These are phyloP conservation scores for Przewalskia tangutica DNA, from an alignment of 257 asterid genomes.

Conservation along the genomic window DNA sequence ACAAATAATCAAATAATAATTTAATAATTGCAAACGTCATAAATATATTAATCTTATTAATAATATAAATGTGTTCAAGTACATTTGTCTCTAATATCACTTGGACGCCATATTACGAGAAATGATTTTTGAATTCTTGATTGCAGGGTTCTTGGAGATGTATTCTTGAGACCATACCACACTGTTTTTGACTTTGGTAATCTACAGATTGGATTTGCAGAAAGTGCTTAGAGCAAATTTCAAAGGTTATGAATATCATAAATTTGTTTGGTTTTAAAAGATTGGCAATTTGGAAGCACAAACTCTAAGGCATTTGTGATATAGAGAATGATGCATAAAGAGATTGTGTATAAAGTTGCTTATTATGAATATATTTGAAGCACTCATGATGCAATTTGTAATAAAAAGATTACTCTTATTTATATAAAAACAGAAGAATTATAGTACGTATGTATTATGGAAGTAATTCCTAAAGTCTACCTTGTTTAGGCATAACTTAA, in stretches of 20 bases:
- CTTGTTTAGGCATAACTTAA: too few relatives aligned
- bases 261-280: neutral
- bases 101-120: neutral
- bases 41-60: too few relatives aligned
- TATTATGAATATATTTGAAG: neutral
- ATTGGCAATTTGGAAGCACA: neutral
- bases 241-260: neutral
- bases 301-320: neutral
- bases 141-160: conserved; percentile 27
- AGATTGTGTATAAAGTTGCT: neutral
- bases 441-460: too few relatives aligned
- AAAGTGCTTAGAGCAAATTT: conserved; percentile 1
- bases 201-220: conserved; percentile 21
- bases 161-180: conserved; percentile 27
- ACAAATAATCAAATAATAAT: too few relatives aligned
- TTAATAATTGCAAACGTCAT: too few relatives aligned
- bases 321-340: neutral
- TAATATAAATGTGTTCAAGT: too few relatives aligned
- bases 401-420: too few relatives aligned
- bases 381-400: too few relatives aligned
- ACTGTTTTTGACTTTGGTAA: conserved; percentile 28
- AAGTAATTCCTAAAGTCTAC: too few relatives aligned
- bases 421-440: too few relatives aligned
- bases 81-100: too few relatives aligned
- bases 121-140: neutral